Conservation (phyloP, 108 stramenopile species). For the Skeletonema menzelii region DNA sequence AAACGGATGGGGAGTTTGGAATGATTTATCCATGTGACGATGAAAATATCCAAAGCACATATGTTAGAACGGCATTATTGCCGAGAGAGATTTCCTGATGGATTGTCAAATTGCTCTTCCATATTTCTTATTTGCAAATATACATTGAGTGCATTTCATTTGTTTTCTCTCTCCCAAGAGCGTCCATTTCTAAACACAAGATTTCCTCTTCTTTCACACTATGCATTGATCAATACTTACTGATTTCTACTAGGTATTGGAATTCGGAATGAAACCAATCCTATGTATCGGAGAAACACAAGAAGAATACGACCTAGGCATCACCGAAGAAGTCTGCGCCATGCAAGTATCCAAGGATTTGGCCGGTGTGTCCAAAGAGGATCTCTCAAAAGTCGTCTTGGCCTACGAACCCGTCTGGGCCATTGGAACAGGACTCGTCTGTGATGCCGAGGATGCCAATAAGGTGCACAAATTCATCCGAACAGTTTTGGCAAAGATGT, state of each 20-base stretch:
- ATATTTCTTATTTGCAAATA: neutral
- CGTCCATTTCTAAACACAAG: neutral
- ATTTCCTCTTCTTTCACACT: neutral
- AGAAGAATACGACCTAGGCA: conserved; percentile 57
- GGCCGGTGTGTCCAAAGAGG: conserved; percentile 53
- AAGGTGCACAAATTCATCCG: conserved; percentile 49
- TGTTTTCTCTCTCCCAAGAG: neutral
- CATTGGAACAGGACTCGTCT: conserved; percentile 77
- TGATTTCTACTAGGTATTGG: conserved; percentile 11
- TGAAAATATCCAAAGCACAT: conserved; percentile 3
- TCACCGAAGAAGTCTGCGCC: conserved; percentile 53
- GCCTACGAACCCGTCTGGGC: conserved; percentile 98
- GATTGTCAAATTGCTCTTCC: neutral
- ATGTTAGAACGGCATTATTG: conserved; percentile 3
- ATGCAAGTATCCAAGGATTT: conserved; percentile 70
- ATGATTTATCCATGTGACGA: neutral
- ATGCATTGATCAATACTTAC: neutral
- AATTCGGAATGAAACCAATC: conserved; percentile 59
- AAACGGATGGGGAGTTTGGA: neutral
- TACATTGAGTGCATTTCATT: no score
- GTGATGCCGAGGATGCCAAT: conserved; percentile 36
- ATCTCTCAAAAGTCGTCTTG: conserved; percentile 65
- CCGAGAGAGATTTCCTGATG: conserved; percentile 1
- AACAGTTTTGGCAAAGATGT: conserved; percentile 45
- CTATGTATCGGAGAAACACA: conserved; percentile 78